Conservation (phyloP, 2,329 filamentous ascomycete species). For the Venturia pyrina region DNA sequence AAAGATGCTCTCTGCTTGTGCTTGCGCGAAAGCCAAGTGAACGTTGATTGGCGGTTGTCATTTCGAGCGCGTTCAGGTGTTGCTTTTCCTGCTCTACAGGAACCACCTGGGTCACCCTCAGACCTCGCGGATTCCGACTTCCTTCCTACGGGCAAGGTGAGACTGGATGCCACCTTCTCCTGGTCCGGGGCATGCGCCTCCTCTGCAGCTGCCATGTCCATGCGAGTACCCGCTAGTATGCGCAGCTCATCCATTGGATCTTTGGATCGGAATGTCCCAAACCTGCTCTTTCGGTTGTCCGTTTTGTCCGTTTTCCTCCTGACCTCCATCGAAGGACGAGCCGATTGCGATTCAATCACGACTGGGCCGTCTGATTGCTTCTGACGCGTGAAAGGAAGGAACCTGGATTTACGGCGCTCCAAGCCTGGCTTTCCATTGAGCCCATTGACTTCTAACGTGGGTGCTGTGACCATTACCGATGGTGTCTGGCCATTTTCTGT, state of each 20-base stretch:
- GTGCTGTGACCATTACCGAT: slow-evolving; percentile 83
- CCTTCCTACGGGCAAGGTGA: slow-evolving; percentile 55
- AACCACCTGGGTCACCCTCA: slow-evolving; percentile 51
- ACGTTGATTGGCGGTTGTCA: slow-evolving; percentile 46
- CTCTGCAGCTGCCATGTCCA: slow-evolving; percentile 12
- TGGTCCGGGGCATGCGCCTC: slow-evolving; percentile 18
- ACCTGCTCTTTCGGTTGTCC: slow-evolving; percentile 10
- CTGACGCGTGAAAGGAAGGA: slow-evolving; percentile 28
- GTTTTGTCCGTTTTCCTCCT: slow-evolving; percentile 6
- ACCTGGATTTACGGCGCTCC: slow-evolving; percentile 22
- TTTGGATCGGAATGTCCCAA: slow-evolving; percentile 10
- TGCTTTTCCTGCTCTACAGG: slow-evolving; percentile 45
- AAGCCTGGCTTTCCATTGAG: slow-evolving; percentile 7
- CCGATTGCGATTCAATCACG: slow-evolving; percentile 12
- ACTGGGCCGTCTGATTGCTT: slow-evolving; percentile 14
- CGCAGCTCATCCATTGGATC: slow-evolving; percentile 10
- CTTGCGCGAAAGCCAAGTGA: slow-evolving; percentile 72
- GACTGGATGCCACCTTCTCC: slow-evolving; percentile 32
- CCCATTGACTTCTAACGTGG: slow-evolving; percentile 47
- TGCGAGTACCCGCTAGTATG: slow-evolving; percentile 47
- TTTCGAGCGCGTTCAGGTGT: slow-evolving; percentile 53
- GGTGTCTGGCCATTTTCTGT: slow-evolving; percentile 31
- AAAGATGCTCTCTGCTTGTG: slow-evolving; percentile 67
- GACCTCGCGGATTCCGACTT: slow-evolving; percentile 84
- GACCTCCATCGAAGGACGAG: slow-evolving; percentile 2